Base-by-base conservation (phyloP, 2,329 filamentous ascomycete genomes). In the Sporothrix pseudoabietina region DNA sequence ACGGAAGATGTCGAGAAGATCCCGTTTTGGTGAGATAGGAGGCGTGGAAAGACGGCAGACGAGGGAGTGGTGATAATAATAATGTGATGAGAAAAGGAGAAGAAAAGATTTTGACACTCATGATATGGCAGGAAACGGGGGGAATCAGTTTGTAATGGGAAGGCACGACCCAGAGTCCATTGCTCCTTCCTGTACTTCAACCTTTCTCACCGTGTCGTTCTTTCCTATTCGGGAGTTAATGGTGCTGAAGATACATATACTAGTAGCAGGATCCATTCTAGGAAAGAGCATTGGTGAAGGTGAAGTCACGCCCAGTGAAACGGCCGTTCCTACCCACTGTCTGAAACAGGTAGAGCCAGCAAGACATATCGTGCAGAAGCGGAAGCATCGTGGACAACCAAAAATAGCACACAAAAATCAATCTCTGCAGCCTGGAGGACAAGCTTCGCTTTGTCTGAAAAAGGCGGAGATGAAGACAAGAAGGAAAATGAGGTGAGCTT, bases 11-110 rank as follows among this genome's bases (percentile, higher is more conserved):
- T 44, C 16, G 39, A 52, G 16, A 41, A 19, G 22, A 44, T 71
- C 54, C 41, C 19, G 26, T 63, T 63, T 71, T 2, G 66, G 32
- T 30, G 32, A 30, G 10, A 35, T 26, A 19, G 14, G 12, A 52
- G 3, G 35, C 22, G 52, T 57, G 49, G 9, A 54, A 14, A 69
- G 26, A 41, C 44, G 41, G 41, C 63, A 30, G 16, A n/a, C 26
- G 22, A 68, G 22, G 63, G 44, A 47, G 65, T 68, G 65, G 35
- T 35, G 59, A 65, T 65, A 44, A 63, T 7, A 39, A 65, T 65
- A 26, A 63, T 8, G n/a, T 39, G 59, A 16, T 19, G 61, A 47
- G 39, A 66, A 19, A 66, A 19, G 22, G 4, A 47, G 39, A 14
- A 30, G 12, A 14, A 4, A 47, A 41, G 16, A 47, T 9, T 8